These are phyloP conservation scores for Amphirosellinia nigrospora DNA, from an alignment of 495 filamentous ascomycete species.

Conservation along the genomic window DNA sequence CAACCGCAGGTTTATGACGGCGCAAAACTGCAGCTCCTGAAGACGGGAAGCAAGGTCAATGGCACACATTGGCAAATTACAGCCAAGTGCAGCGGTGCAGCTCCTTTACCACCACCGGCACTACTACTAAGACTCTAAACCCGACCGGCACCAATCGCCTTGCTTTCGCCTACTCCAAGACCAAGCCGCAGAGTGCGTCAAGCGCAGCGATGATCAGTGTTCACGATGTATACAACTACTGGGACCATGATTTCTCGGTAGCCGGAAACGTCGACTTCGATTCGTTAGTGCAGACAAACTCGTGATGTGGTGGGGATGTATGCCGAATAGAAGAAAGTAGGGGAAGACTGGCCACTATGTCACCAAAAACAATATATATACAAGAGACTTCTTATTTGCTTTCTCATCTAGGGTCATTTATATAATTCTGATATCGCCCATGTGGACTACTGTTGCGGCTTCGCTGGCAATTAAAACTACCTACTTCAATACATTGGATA, in stretches of 20 bases:
- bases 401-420: background rate
- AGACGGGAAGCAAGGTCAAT: slow-evolving; percentile 46
- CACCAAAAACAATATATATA: background rate
- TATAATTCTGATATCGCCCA: background rate
- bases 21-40: slow-evolving; percentile 42
- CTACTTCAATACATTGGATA: background rate
- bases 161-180: slow-evolving; percentile 50
- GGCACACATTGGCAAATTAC: slow-evolving; percentile 54
- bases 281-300: slow-evolving; percentile 41
- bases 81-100: slow-evolving; percentile 50
- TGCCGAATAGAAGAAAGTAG: background rate
- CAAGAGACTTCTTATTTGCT: background rate
- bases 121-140: slow-evolving; percentile 39
- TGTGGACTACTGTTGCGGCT: background rate
- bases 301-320: slow-evolving; percentile 32
- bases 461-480: background rate
- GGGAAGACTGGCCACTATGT: background rate
- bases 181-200: slow-evolving; percentile 40
- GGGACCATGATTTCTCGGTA: slow-evolving; percentile 48
- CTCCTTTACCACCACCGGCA: slow-evolving; percentile 37
- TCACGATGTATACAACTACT: slow-evolving; percentile 52
- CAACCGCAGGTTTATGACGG: slow-evolving; percentile 39
- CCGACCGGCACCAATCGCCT: slow-evolving; percentile 47
- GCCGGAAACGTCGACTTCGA: slow-evolving; percentile 48
- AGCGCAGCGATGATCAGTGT: slow-evolving; percentile 41